Conservation (phyloP, 192 early-diverging fungal genomes). For the Coemansia sp. region DNA sequence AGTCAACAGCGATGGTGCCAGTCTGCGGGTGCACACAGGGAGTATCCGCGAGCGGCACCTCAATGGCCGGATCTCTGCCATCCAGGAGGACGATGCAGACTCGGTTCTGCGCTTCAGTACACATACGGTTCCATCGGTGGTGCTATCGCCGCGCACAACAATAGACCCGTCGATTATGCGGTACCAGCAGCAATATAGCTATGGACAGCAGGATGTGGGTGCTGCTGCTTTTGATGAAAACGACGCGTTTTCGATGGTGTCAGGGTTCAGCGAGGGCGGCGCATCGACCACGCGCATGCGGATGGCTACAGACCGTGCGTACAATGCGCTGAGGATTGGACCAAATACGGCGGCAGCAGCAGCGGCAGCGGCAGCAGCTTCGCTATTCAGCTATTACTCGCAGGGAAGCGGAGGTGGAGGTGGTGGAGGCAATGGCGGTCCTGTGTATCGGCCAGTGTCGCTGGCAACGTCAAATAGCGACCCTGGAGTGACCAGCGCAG, state of each 20-base stretch:
- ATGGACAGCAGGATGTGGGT: background rate
- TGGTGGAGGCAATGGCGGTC: background rate
- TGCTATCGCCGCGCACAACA: background rate
- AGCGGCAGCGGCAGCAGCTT: conserved; percentile 12
- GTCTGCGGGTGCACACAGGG: conserved; percentile 49
- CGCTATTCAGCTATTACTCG: conserved; percentile 19
- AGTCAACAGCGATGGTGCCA: conserved; percentile 51
- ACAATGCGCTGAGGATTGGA: conserved; percentile 39
- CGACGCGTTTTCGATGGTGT: conserved; percentile 38
- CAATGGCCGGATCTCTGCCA: conserved; percentile 33
- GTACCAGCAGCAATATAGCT: background rate
- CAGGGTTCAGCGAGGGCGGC: conserved; percentile 44
- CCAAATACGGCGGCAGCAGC: conserved; percentile 14
- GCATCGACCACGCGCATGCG: conserved; percentile 46
- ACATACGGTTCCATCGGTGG: conserved; percentile 1
- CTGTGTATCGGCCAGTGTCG: conserved; percentile 3
- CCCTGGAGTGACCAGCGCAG: conserved; percentile 30
- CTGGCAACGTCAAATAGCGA: conserved; percentile 13
- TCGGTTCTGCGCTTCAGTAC: conserved; percentile 24
- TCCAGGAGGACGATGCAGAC: conserved; percentile 42
- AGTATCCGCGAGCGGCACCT: conserved; percentile 51
- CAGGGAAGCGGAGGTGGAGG: background rate
- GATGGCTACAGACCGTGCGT: conserved; percentile 45
- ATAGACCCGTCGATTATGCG: background rate
- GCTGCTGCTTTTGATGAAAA: conserved; percentile 6